Conservation (phyloP, 441 rosid genomes). For the Euphorbia corollata region DNA sequence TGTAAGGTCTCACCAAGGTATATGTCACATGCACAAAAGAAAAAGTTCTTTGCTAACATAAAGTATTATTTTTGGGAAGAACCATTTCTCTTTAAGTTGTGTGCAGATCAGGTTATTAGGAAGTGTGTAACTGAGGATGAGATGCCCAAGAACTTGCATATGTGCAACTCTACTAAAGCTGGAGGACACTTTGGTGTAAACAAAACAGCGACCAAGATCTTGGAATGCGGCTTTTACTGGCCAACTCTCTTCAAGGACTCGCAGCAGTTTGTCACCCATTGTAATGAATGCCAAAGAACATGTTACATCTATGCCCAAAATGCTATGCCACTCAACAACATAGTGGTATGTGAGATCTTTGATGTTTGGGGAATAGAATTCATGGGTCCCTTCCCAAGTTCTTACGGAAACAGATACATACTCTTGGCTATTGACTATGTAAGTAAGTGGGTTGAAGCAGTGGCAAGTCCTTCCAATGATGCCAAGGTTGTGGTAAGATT, state of each 20-base stretch:
- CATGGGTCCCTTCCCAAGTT: not conserved
- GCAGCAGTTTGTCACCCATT: no score
- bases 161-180: no score
- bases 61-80: not conserved
- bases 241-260: not conserved
- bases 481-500: no score
- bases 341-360: not conserved
- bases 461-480: no score
- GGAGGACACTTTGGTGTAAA: not conserved
- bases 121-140: not conserved
- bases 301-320: not conserved
- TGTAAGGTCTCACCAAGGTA: not conserved
- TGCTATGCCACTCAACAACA: no score
- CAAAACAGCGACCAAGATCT: not conserved
- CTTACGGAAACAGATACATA: not conserved
- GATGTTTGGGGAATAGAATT: not conserved
- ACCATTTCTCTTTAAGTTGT: not conserved
- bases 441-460: no score
- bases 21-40: not conserved
- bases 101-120: not conserved
- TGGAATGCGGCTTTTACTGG: not conserved
- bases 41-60: not conserved
- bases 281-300: no score
- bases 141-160: no score
- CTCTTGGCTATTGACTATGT: no score